phyloP scores from a whole-genome alignment of 2,329 filamentous ascomycete genomes.

The Canariomyces notabilis region DNA sequence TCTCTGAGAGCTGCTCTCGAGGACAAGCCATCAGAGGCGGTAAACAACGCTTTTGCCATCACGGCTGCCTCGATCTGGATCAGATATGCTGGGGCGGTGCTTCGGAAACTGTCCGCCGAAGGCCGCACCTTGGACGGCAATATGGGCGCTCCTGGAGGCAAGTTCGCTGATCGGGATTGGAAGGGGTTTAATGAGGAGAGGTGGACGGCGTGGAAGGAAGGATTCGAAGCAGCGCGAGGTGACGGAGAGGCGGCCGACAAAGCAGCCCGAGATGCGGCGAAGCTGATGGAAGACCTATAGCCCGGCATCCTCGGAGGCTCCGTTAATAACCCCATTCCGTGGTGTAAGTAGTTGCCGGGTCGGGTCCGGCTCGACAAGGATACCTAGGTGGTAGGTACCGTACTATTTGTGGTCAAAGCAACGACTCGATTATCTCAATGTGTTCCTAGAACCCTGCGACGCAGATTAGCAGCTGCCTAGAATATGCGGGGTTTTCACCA shows the following conservation, averaged over 20 bases:
- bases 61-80: conserved; percentile 26
- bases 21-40: background rate
- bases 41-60: conserved; percentile 14
- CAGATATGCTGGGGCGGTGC: conserved; percentile 12
- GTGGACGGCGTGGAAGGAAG: conserved; percentile 25
- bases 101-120: conserved; percentile 18
- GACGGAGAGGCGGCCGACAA: background rate
- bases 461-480: too few relatives aligned
- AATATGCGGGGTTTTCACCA: too few relatives aligned
- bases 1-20: conserved; percentile 28
- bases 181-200: conserved; percentile 27
- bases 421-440: too few relatives aligned
- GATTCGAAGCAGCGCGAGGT: conserved; percentile 13
- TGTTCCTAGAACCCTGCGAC: too few relatives aligned
- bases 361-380: too few relatives aligned
- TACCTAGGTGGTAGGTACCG: too few relatives aligned
- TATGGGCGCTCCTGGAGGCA: conserved; percentile 17
- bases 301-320: too few relatives aligned
- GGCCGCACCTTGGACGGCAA: conserved; percentile 14
- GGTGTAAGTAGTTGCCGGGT: background rate
- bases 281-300: conserved; percentile 1
- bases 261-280: background rate
- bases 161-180: conserved; percentile 23
- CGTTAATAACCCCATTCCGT: background rate
- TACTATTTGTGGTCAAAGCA: too few relatives aligned